Percentiles rank a stretch among this genome's conserved stretches.
Evolutionary conservation across 768 basidiomycete species (phyloP).

Genomic region (Terana coerulea): DNA sequence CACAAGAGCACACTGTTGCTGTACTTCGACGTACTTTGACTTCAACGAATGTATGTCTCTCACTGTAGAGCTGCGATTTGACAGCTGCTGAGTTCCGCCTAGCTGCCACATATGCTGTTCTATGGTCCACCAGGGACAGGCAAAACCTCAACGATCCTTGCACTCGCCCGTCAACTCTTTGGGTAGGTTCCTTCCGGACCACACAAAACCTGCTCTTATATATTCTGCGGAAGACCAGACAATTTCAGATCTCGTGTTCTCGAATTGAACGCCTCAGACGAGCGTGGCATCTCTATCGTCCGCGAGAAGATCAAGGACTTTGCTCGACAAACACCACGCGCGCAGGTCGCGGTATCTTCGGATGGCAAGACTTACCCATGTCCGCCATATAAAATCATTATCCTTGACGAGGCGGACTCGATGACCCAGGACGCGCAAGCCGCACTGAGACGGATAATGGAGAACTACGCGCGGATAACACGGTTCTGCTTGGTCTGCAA

Average conservation of each 20-base stretch:
- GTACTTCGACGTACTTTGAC: slow-evolving; percentile 88
- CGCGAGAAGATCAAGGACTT: slow-evolving; percentile 99
- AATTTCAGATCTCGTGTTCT: slow-evolving; percentile 91
- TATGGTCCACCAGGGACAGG: slow-evolving; percentile 99
- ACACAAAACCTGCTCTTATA: not conserved
- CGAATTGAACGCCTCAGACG: slow-evolving; percentile 98
- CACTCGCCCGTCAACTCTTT: slow-evolving; percentile 89
- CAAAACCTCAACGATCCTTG: slow-evolving; percentile 97
- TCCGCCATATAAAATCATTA: slow-evolving; percentile 98
- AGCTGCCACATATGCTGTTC: slow-evolving; percentile 99
- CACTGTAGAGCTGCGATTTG: not conserved
- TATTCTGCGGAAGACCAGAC: slow-evolving; percentile 61
- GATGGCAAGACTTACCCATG: slow-evolving; percentile 88
- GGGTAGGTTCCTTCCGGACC: slow-evolving; percentile 50
- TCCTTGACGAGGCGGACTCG: slow-evolving; percentile 97
- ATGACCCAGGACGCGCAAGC: slow-evolving; percentile 99
- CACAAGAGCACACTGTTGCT: slow-evolving; percentile 94
- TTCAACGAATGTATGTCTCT: slow-evolving; percentile 75
- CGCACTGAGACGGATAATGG: slow-evolving; percentile 97
- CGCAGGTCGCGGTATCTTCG: slow-evolving; percentile 59
- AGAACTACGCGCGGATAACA: slow-evolving; percentile 95
- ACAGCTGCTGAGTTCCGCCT: slow-evolving; percentile 3
- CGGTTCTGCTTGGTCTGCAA: slow-evolving; percentile 98
- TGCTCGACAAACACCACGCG: slow-evolving; percentile 86
- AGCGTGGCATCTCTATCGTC: slow-evolving; percentile 95